Conservation (phyloP, 352 stramenopile genomes). For the Globisporangium recalcitrans region DNA sequence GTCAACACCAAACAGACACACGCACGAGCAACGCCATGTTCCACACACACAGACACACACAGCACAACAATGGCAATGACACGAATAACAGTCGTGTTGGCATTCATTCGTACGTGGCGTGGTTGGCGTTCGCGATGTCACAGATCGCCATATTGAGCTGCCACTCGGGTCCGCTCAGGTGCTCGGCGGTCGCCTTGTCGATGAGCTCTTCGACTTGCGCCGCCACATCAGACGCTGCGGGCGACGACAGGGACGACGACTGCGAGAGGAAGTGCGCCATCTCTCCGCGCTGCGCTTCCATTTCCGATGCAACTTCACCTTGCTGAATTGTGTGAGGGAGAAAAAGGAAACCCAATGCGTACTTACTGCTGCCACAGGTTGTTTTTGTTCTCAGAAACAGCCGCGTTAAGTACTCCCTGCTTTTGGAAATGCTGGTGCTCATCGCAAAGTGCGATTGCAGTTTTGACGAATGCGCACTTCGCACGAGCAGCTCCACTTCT, state of each 20-base stretch:
- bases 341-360: neutral
- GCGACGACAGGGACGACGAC: conserved; percentile 3
- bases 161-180: conserved; percentile 54
- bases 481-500: neutral
- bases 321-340: neutral
- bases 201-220: conserved; percentile 45
- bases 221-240: neutral
- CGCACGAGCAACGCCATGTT: neutral
- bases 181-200: conserved; percentile 46
- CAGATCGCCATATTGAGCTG: conserved; percentile 69
- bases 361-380: too few species aligned
- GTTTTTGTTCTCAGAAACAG: neutral
- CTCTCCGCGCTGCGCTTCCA: neutral
- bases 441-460: too few species aligned
- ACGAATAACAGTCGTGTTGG: neutral
- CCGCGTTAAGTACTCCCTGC: neutral
- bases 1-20: neutral
- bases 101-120: conserved; percentile 33
- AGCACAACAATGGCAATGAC: neutral
- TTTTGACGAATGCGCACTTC: neutral
- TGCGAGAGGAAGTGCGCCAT: conserved; percentile 6
- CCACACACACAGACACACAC: neutral
- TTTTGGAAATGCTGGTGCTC: neutral
- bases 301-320: neutral
- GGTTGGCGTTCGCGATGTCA: conserved; percentile 55